Evolutionary conservation across 1,284 basidiomycete genomes (phyloP).

Genomic region (Fistulinella staudtii): DNA sequence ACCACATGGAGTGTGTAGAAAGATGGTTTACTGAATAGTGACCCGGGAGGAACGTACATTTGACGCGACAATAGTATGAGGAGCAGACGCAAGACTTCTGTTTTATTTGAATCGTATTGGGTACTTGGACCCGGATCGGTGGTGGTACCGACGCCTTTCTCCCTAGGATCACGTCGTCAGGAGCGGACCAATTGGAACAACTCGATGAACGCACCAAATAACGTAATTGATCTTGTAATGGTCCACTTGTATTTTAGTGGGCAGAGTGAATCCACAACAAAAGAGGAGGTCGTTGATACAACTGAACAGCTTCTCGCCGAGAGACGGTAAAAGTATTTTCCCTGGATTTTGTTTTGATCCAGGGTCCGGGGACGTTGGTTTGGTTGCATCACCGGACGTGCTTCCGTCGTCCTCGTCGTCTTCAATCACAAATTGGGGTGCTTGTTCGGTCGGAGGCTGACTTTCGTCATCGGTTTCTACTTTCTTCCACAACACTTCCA

Average conservation of each 20-base stretch:
- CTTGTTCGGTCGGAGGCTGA: slow-evolving; percentile 26
- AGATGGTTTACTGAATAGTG: slow-evolving; percentile 68
- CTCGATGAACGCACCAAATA: slow-evolving; percentile 58
- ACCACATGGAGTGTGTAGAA: slow-evolving; percentile 74
- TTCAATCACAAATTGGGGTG: slow-evolving; percentile 77
- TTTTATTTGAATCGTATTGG: slow-evolving; percentile 75
- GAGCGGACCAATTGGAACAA: slow-evolving; percentile 2
- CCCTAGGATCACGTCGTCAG: slow-evolving; percentile 51
- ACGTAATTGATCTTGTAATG: slow-evolving; percentile 84
- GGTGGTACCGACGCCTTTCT: slow-evolving; percentile 85
- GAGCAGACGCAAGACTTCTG: slow-evolving; percentile 81
- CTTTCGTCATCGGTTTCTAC: slow-evolving; percentile 44
- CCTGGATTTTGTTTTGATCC: slow-evolving; percentile 32
- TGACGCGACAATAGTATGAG: slow-evolving; percentile 83
- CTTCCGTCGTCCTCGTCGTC: slow-evolving; percentile 62
- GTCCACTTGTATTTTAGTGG: slow-evolving; percentile 71
- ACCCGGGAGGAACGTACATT: slow-evolving; percentile 74
- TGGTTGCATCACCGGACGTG: slow-evolving; percentile 23
- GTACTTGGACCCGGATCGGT: slow-evolving; percentile 64
- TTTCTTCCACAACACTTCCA: slow-evolving; percentile 71
- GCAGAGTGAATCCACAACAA: slow-evolving; percentile 88
- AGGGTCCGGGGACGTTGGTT: slow-evolving; percentile 10
- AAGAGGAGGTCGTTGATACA: slow-evolving; percentile 83
- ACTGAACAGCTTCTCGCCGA: slow-evolving; percentile 76
- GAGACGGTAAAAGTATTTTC: slow-evolving; percentile 60